Conservation (phyloP, 139 green algal species). For the Eudorina sp. region DNA sequence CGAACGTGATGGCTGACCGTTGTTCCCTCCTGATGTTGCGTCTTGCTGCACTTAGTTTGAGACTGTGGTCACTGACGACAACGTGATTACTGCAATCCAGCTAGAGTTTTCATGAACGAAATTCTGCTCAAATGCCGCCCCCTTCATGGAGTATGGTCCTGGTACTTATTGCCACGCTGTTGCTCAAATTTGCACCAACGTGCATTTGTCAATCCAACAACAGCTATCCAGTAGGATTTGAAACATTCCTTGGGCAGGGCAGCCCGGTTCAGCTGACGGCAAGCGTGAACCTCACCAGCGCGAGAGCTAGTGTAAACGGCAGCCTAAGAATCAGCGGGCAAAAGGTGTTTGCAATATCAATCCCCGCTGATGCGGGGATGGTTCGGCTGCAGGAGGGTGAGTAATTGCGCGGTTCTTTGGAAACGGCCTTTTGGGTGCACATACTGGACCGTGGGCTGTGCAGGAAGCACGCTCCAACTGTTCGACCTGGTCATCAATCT, state of each 20-base stretch:
- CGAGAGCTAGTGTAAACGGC: not conserved
- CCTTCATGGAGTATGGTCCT: not conserved
- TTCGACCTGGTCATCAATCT: not conserved
- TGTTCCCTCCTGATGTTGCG: too few relatives aligned
- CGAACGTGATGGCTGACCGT: too few relatives aligned
- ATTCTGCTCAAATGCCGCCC: not conserved
- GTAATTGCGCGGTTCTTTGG: not conserved
- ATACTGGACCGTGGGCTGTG: too few relatives aligned
- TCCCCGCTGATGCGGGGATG: not conserved
- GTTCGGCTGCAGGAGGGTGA: not conserved
- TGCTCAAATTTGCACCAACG: not conserved
- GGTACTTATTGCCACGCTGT: not conserved
- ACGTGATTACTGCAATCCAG: not conserved
- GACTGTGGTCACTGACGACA: too few relatives aligned
- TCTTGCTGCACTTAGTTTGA: too few relatives aligned
- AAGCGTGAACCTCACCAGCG: not conserved
- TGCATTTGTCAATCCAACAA: not conserved
- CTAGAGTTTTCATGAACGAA: too few relatives aligned
- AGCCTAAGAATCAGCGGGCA: not conserved
- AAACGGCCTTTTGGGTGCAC: too few relatives aligned
- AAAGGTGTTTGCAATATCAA: not conserved
- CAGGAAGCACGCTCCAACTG: not conserved
- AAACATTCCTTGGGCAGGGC: not conserved
- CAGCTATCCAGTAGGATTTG: not conserved
- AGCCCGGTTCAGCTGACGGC: not conserved